These are phyloP conservation scores for Pyrrhoderma lamaoense DNA, from an alignment of 1,284 basidiomycete species.

Conservation along the genomic window DNA sequence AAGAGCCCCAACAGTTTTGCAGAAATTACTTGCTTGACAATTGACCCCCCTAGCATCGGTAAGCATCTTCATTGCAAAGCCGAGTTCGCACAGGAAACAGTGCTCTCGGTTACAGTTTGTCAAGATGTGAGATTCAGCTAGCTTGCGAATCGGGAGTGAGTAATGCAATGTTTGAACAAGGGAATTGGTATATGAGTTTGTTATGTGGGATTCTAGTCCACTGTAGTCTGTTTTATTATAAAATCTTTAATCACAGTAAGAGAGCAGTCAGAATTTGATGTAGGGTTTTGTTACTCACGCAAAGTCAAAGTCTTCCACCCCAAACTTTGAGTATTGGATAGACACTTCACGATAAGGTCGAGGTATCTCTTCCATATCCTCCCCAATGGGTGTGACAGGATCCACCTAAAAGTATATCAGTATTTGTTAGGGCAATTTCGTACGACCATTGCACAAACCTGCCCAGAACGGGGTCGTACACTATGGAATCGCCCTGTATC, in stretches of 20 bases:
- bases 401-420: constrained; percentile 32
- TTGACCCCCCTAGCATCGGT: constrained; percentile 92
- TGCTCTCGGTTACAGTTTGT: constrained; percentile 83
- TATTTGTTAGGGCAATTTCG: neutral
- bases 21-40: constrained; percentile 96
- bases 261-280: neutral
- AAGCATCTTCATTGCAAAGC: constrained; percentile 93
- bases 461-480: constrained; percentile 50
- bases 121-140: constrained; percentile 90
- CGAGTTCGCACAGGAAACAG: constrained; percentile 92
- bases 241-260: constrained; percentile 47
- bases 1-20: constrained; percentile 80
- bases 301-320: constrained; percentile 99
- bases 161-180: constrained; percentile 90
- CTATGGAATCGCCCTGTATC: constrained; percentile 74
- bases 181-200: constrained; percentile 96
- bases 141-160: constrained; percentile 63
- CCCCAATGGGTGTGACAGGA: constrained; percentile 40
- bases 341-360: constrained; percentile 87
- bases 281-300: constrained; percentile 50
- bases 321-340: constrained; percentile 98
- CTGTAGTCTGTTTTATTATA: constrained; percentile 88
- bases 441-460: constrained; percentile 28
- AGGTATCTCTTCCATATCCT: constrained; percentile 60
- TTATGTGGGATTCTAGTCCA: constrained; percentile 94